Evolutionary conservation across 2,329 filamentous ascomycete species (phyloP), one percentile per base, ranked within the genome.

Genomic region (Aspergillus sp.): DNA sequence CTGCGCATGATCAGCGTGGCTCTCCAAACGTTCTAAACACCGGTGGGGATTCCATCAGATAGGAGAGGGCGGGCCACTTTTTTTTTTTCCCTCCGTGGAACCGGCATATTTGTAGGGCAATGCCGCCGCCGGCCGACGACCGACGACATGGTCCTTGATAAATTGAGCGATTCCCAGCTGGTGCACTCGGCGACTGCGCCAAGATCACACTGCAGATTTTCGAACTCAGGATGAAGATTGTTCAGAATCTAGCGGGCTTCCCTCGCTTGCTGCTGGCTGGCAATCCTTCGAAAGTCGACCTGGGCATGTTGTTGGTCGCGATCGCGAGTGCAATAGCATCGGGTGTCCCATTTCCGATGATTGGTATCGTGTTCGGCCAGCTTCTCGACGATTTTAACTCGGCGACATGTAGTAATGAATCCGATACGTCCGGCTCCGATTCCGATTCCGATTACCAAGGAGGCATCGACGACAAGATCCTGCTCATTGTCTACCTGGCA

Each of bases 401-500:
- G 6, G 62, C 65, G 1, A 68, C 66, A n/a, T 73, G 70, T 55
- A 49, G 44, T 7, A 39, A 23, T 5, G 45, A 37, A 3, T 21
- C 50, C 24, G 14, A 21, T 6, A 53, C 48, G 27, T 44, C 41
- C 7, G 37, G 21, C 15, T 17, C 44, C 1, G 27, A 31, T 31
- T 31, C 27, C 27, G 27, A 31, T 31, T 11, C 27, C 27, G 27
- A 31, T 31, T 54, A 57, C 39, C 55, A 56, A 52, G 44, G 35
- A 33, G 35, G 35, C 21, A 58, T 62, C 48, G 54, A 58, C 21
- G 39, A 47, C 14, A 60, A 60, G 24, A 47, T 62, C n/a, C 52
- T 62, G 11, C 39, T 49, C n/a, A 52, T 89, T 19, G 81, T 88
- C 21, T 88, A 87, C 68, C 81, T 90, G 43, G 84, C 84, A 24